Evolutionary conservation across 129 eudicot genomes (phyloP).

Genomic region (Ambrosia trifida): DNA sequence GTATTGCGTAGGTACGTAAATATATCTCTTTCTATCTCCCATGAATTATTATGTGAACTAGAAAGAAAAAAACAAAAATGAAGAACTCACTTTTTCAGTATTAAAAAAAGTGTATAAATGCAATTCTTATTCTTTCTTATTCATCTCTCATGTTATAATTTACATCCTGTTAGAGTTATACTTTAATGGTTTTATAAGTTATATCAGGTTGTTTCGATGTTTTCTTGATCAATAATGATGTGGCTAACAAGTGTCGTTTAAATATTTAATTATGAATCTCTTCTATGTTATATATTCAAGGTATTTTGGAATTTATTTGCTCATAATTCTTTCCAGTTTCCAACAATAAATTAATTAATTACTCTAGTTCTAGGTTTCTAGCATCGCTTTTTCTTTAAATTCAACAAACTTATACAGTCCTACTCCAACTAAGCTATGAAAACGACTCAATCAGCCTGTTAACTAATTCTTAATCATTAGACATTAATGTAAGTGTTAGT

Average conservation of each 20-base stretch:
- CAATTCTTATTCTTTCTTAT: not conserved
- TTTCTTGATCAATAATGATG: conserved; percentile 8
- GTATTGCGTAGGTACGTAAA: too few species aligned
- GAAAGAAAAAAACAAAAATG: too few species aligned
- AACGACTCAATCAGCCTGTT: not conserved
- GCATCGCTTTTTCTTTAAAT: conserved; percentile 17
- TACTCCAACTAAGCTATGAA: conserved; percentile 26
- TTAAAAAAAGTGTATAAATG: too few species aligned
- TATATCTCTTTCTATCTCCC: too few species aligned
- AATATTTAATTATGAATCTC: not conserved
- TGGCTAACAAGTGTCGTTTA: conserved; percentile 11
- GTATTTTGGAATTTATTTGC: conserved; percentile 17
- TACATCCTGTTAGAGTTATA: too few species aligned
- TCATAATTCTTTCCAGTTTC: not conserved
- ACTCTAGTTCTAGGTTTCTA: conserved; percentile 5
- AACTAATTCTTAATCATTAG: conserved; percentile 1
- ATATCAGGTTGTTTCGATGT: conserved; percentile 5
- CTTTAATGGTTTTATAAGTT: not conserved
- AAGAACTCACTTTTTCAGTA: too few species aligned
- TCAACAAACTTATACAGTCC: conserved; percentile 4
- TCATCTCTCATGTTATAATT: too few species aligned
- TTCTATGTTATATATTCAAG: not conserved
- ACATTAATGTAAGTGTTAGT: conserved; percentile 1
- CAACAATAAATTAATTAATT: conserved; percentile 11
- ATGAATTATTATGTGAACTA: too few species aligned